These are phyloP conservation scores for Delonix regia DNA, from an alignment of 306 rosid species.

Conservation along the genomic window DNA sequence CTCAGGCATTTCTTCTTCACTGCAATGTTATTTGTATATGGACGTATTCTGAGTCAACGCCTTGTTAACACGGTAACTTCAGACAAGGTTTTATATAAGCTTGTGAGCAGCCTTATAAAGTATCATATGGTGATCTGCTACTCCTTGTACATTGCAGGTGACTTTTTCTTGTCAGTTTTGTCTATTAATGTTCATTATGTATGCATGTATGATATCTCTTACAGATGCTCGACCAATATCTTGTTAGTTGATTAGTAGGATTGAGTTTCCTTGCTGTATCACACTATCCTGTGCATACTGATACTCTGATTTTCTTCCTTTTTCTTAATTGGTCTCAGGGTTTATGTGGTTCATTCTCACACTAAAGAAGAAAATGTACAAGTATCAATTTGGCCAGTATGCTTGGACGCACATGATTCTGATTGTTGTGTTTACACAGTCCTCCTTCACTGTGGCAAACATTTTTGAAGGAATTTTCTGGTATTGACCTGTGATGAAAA, in stretches of 20 bases:
- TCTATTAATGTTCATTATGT: constrained; percentile 15
- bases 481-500: constrained; percentile 43
- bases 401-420: constrained; percentile 99
- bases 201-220: constrained; percentile 33
- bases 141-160: constrained; percentile 85
- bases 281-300: constrained; percentile 23
- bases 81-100: constrained; percentile 70
- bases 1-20: constrained; percentile 99
- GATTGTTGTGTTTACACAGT: constrained; percentile 87
- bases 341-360: constrained; percentile 99
- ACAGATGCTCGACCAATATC: constrained; percentile 24
- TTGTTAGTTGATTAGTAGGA: not conserved
- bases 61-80: constrained; percentile 85
- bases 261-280: constrained; percentile 21
- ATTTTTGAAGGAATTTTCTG: constrained; percentile 98
- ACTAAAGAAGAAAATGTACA: constrained; percentile 94
- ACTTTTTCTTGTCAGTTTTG: constrained; percentile 31
- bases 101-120: constrained; percentile 83
- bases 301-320: constrained; percentile 32
- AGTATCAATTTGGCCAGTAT: constrained; percentile 99
- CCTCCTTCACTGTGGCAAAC: constrained; percentile 94
- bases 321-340: constrained; percentile 61
- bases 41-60: constrained; percentile 90
- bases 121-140: constrained; percentile 94
- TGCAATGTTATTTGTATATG: constrained; percentile 93